Conservation (phyloP, 1,284 basidiomycete species). For the Pyrrhoderma lamaoense region DNA sequence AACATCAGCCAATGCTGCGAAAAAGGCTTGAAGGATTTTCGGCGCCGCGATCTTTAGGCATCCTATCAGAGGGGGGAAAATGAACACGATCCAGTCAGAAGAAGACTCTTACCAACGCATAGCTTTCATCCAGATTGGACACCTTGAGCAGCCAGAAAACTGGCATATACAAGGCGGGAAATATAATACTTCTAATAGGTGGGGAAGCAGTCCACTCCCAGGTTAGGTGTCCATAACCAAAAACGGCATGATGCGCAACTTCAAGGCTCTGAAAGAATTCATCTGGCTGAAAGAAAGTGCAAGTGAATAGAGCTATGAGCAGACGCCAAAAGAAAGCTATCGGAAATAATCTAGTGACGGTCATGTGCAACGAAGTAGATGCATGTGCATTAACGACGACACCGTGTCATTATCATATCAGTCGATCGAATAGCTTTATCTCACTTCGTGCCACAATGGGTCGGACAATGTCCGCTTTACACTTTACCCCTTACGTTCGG, state of each 20-base stretch:
- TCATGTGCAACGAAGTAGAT: slow-evolving; percentile 5
- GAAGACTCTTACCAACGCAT: slow-evolving; percentile 43
- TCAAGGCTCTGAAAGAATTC: slow-evolving; percentile 96
- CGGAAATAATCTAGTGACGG: slow-evolving; percentile 14
- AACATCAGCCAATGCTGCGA: slow-evolving; percentile 81
- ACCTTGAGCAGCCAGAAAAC: slow-evolving; percentile 66
- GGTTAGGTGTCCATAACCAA: slow-evolving; percentile 86
- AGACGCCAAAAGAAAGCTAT: slow-evolving; percentile 44
- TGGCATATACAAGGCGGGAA: slow-evolving; percentile 72
- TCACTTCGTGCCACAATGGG: neutral
- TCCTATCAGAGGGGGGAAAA: neutral
- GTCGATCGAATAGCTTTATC: neutral
- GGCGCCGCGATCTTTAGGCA: slow-evolving; percentile 56
- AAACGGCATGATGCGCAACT: slow-evolving; percentile 83
- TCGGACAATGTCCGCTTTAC: neutral
- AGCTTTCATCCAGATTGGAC: slow-evolving; percentile 42
- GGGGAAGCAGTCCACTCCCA: slow-evolving; percentile 88
- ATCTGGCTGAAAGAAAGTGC: slow-evolving; percentile 95
- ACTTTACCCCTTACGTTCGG: neutral
- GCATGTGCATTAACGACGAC: too few relatives aligned
- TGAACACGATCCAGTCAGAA: neutral
- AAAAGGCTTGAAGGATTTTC: slow-evolving; percentile 68
- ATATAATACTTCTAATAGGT: slow-evolving; percentile 68
- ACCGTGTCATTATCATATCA: too few relatives aligned
- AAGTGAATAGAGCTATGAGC: slow-evolving; percentile 59